A percentile compares a stretch with the other conserved stretches of the same genome.
These are phyloP conservation scores for Colletotrichum ledebouriae DNA, from an alignment of 2,329 filamentous ascomycete species.

Conservation along the genomic window DNA sequence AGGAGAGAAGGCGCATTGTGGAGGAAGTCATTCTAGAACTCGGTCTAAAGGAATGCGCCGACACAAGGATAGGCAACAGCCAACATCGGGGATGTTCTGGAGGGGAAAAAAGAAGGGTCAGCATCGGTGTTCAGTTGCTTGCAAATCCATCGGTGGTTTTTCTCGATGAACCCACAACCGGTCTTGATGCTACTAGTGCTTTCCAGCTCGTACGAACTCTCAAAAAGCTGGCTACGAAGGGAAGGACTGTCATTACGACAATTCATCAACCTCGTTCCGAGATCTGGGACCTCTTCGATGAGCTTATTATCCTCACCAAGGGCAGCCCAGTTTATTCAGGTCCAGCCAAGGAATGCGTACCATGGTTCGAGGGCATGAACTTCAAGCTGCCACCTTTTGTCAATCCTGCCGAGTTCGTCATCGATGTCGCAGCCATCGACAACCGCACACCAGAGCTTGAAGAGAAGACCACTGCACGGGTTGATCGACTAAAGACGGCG, in stretches of 20 bases:
- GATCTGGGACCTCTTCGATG: conserved; percentile 84
- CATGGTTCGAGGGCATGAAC: conserved; percentile 73
- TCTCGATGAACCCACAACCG: conserved; percentile 84
- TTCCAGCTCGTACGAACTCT: conserved; percentile 80
- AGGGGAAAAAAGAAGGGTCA: conserved; percentile 82
- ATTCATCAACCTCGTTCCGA: conserved; percentile 85
- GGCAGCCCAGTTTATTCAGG: conserved; percentile 80
- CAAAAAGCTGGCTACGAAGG: conserved; percentile 75
- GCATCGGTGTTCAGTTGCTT: conserved; percentile 83
- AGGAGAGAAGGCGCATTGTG: conserved; percentile 73
- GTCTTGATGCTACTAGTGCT: conserved; percentile 81
- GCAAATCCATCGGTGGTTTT: conserved; percentile 84
- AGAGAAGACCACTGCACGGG: conserved; percentile 67
- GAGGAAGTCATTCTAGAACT: conserved; percentile 83
- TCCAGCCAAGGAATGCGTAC: conserved; percentile 66
- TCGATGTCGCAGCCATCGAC: conserved; percentile 81
- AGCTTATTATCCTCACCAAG: conserved; percentile 75
- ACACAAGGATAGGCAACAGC: conserved; percentile 79
- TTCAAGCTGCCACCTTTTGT: conserved; percentile 77
- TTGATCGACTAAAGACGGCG: conserved; percentile 70
- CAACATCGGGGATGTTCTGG: conserved; percentile 82
- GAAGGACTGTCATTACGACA: conserved; percentile 78
- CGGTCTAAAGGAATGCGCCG: conserved; percentile 81
- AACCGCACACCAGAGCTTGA: conserved; percentile 78
- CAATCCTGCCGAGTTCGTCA: conserved; percentile 82